These are phyloP conservation scores for Aspergillus quadricinctus DNA, from an alignment of 2,329 filamentous ascomycete genomes.

Conservation along the genomic window DNA sequence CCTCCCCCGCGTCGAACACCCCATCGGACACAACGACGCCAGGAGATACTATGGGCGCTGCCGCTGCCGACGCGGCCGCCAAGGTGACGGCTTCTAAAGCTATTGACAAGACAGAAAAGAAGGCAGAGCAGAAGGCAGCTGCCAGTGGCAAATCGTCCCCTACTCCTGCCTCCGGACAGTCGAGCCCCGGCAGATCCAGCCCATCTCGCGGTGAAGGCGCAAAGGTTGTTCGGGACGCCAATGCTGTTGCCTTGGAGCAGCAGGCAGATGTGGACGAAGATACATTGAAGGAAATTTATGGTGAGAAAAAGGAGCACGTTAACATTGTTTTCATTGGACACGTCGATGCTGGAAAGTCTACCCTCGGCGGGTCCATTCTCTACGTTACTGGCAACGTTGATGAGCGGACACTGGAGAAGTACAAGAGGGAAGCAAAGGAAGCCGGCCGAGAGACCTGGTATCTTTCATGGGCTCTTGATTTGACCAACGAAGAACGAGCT, in stretches of 20 bases:
- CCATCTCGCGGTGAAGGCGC: conserved; percentile 59
- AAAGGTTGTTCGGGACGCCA: conserved; percentile 63
- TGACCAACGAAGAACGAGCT: conserved; percentile 91
- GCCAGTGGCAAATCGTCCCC: conserved; percentile 72
- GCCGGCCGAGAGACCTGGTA: conserved; percentile 98
- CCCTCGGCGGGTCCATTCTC: conserved; percentile 86
- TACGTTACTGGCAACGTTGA: conserved; percentile 99
- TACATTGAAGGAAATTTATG: conserved; percentile 87
- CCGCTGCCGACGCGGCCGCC: conserved; percentile 62
- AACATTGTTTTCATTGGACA: conserved; percentile 98
- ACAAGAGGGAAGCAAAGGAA: conserved; percentile 94
- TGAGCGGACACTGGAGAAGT: conserved; percentile 96
- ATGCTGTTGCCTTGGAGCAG: conserved; percentile 80
- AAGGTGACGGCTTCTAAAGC: conserved; percentile 87
- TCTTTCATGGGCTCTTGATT: conserved; percentile 93
- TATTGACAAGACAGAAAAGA: conserved; percentile 83
- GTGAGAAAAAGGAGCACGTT: conserved; percentile 72
- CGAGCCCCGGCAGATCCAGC: conserved; percentile 73
- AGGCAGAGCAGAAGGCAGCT: conserved; percentile 46
- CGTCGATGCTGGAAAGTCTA: conserved; percentile 97
- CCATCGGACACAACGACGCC: conserved; percentile 50
- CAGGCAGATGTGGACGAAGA: conserved; percentile 74
- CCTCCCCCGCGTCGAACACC: conserved; percentile 29
- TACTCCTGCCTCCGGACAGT: conserved; percentile 70
- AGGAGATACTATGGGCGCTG: conserved; percentile 40